Conservation (phyloP, 768 basidiomycete species). For the Pisolithus microcarpus region DNA sequence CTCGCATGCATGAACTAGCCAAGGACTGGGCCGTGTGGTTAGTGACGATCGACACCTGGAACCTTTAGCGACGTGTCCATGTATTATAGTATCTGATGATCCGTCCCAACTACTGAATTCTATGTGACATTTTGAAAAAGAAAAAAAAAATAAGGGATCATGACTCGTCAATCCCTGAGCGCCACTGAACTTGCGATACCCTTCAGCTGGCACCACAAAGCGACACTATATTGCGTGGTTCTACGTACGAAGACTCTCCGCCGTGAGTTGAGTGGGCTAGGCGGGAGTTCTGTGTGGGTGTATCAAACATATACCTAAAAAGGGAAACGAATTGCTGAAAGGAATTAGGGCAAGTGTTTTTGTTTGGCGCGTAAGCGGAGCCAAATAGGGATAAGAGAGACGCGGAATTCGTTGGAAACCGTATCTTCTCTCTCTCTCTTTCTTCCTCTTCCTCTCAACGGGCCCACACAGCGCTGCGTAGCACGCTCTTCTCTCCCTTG, state of each 20-base stretch:
- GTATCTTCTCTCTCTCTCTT: slow-evolving; percentile 42
- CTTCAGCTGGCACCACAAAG: too few species aligned
- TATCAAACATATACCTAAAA: slow-evolving; percentile 2
- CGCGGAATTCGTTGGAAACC: slow-evolving; percentile 28
- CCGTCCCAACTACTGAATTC: background rate
- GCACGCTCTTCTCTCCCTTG: slow-evolving; percentile 56
- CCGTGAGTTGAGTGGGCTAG: too few species aligned
- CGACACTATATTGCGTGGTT: too few species aligned
- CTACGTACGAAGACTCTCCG: too few species aligned
- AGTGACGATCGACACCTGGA: slow-evolving; percentile 23
- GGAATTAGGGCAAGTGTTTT: slow-evolving; percentile 30
- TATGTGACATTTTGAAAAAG: background rate
- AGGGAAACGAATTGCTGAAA: slow-evolving; percentile 6
- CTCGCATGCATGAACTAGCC: too few species aligned
- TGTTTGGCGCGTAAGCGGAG: slow-evolving; percentile 34
- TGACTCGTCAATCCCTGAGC: slow-evolving; percentile 23
- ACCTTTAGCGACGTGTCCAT: slow-evolving; percentile 8
- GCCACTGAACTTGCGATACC: too few species aligned
- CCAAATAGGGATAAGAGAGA: slow-evolving; percentile 37
- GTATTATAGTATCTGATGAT: background rate
- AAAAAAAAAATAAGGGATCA: slow-evolving; percentile 15
- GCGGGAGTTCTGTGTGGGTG: background rate
- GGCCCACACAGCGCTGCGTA: slow-evolving; percentile 42
- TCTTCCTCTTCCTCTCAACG: slow-evolving; percentile 50
- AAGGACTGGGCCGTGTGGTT: background rate